A percentile compares a stretch with the other conserved stretches of the same genome.
These are phyloP conservation scores for Neofusicoccum umdonicola DNA, from an alignment of 2,329 filamentous ascomycete species.

Conservation along the genomic window DNA sequence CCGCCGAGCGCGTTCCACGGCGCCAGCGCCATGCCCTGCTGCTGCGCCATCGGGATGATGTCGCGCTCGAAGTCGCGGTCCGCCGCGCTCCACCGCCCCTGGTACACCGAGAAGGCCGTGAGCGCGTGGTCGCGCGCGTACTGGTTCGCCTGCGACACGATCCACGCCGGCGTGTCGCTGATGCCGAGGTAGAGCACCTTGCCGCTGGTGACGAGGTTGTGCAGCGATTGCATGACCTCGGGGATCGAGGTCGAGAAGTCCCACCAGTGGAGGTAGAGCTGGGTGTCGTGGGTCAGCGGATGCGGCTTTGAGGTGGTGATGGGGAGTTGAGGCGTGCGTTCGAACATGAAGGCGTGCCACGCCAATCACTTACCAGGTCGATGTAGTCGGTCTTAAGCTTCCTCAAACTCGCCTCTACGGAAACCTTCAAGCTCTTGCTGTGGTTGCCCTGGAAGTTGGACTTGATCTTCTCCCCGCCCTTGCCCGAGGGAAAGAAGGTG, in stretches of 20 bases:
- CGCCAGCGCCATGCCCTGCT: slow-evolving; percentile 43
- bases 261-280: slow-evolving; percentile 35
- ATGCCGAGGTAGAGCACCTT: slow-evolving; percentile 48
- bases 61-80: slow-evolving; percentile 46
- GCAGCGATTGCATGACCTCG: slow-evolving; percentile 45
- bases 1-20: slow-evolving; percentile 56
- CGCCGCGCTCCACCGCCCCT: slow-evolving; percentile 43
- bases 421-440: slow-evolving; percentile 39
- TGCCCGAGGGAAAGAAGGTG: slow-evolving; percentile 26
- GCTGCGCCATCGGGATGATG: slow-evolving; percentile 44
- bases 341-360: background rate
- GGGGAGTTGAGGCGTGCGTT: too few relatives aligned
- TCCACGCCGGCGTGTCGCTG: slow-evolving; percentile 44
- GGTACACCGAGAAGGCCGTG: slow-evolving; percentile 40
- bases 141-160: slow-evolving; percentile 29
- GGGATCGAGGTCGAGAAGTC: slow-evolving; percentile 43
- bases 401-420: slow-evolving; percentile 38
- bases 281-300: too few relatives aligned
- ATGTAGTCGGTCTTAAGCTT: slow-evolving; percentile 68
- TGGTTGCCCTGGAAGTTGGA: slow-evolving; percentile 45
- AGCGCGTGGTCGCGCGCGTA: slow-evolving; percentile 42
- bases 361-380: slow-evolving; percentile 41
- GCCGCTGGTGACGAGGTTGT: slow-evolving; percentile 40
- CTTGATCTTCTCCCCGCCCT: slow-evolving; percentile 2
- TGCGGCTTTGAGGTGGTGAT: too few relatives aligned